A percentile compares a stretch with the other conserved stretches of the same genome.
phyloP scores from a whole-genome alignment of 257 asterid species.

The Schizonepeta tenuifolia region DNA sequence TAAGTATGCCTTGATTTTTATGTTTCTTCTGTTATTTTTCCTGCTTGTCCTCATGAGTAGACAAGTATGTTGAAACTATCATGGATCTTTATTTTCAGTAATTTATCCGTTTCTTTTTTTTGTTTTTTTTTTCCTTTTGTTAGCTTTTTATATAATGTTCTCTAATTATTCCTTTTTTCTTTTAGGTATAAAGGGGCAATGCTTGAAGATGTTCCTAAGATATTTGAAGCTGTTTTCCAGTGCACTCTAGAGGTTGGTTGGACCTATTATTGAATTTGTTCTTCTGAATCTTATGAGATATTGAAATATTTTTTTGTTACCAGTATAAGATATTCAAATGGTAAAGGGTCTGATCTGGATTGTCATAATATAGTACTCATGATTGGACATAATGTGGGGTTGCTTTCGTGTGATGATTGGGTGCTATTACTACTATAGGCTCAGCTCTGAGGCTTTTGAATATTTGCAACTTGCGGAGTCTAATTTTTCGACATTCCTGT shows the following conservation, averaged over 20 bases:
- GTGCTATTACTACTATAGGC: not conserved
- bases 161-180: constrained; percentile 23
- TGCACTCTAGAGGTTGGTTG: constrained; percentile 91
- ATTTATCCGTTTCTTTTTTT: not conserved
- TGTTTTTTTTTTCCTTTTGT: no score
- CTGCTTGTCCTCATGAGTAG: not conserved
- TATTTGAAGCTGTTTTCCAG: constrained; percentile 96
- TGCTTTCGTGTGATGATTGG: not conserved
- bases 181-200: constrained; percentile 82
- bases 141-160: constrained; percentile 21
- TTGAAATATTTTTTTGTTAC: not conserved
- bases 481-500: not conserved
- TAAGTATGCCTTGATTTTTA: constrained; percentile 58
- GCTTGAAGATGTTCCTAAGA: constrained; percentile 95
- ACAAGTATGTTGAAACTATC: constrained; percentile 4
- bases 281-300: not conserved
- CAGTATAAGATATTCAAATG: not conserved
- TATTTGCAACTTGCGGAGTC: constrained; percentile 23
- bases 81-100: not conserved
- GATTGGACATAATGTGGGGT: not conserved
- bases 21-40: not conserved
- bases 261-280: not conserved
- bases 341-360: not conserved
- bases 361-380: not conserved
- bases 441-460: not conserved